Evolutionary conservation across 2,329 filamentous ascomycete genomes (phyloP), one percentile per base, ranked within the genome.

Genomic region (Erysiphe pisi): DNA sequence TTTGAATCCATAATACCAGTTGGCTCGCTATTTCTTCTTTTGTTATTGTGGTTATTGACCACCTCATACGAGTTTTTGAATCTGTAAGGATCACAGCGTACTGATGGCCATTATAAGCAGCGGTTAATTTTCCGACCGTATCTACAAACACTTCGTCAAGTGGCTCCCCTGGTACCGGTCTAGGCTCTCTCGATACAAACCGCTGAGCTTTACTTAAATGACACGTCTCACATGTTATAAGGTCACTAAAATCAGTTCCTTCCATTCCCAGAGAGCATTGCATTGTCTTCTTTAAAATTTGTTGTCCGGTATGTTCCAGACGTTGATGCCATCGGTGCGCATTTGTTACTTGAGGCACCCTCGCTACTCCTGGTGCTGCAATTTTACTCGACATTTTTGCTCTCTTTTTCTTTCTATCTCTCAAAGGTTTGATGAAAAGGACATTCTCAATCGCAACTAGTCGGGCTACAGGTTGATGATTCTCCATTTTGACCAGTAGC

Each of bases 341-440:
- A 36, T 36, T 36, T 2, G 31, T 36, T 36, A 36, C 31, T 36
- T 36, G 31, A 16, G 61, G 22, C 22, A 56, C 22, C 22, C 49
- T 16, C 22, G 49, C 49, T 4, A 56, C 49, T 16, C 49, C 49
- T 65, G 61, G 61, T n/a, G 61, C 61, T 65, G 61, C 61, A 65
- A 65, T 65, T n/a, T 65, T 65, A 58, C 61, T n/a, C 25, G 61
- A 65, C 3, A 65, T n/a, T 4, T 65, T 25, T 65, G 61, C 61
- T n/a, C 61, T n/a, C 25, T n/a, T 65, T 28, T 28, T 65, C 61
- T 65, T 22, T 65, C 22, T 65, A 12, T 25, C 25, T 58, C 52
- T 65, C 25, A 28, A 28, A n/a, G 61, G 61, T 28, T 65, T 65
- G 16, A 65, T 65, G 61, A n/a, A 65, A 65, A 65, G 25, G 18